Conservation (phyloP, 1,284 basidiomycete species). For the Apiotrichum montevideense region DNA sequence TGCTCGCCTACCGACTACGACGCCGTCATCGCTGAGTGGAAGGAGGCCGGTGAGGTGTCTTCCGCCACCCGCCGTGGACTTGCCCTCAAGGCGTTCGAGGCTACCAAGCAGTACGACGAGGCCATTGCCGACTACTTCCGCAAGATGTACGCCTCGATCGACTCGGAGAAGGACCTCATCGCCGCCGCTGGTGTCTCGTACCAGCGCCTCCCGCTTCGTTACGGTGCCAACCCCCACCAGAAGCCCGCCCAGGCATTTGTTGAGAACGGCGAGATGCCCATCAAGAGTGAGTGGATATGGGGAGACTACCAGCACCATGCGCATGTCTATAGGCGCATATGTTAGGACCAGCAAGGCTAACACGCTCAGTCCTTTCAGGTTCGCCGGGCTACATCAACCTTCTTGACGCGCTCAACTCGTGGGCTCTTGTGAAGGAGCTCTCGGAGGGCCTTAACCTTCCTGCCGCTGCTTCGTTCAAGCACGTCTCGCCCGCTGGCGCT, state of each 20-base stretch:
- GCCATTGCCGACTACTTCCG: slow-evolving; percentile 97
- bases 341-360: neutral
- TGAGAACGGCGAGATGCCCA: slow-evolving; percentile 79
- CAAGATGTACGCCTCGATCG: slow-evolving; percentile 83
- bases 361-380: slow-evolving; percentile 67
- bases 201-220: slow-evolving; percentile 81
- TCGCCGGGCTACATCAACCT: slow-evolving; percentile 99
- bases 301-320: neutral
- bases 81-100: slow-evolving; percentile 96
- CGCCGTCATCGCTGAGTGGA: slow-evolving; percentile 72
- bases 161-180: slow-evolving; percentile 58
- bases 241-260: slow-evolving; percentile 98
- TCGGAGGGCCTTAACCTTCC: slow-evolving; percentile 73
- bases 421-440: slow-evolving; percentile 91
- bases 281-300: slow-evolving; percentile 63
- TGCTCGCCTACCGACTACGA: slow-evolving; percentile 92
- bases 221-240: slow-evolving; percentile 98
- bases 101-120: slow-evolving; percentile 89
- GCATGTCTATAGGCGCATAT: neutral
- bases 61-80: slow-evolving; percentile 68
- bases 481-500: slow-evolving; percentile 95
- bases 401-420: slow-evolving; percentile 96
- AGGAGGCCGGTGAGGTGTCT: slow-evolving; percentile 60
- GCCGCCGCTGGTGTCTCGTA: slow-evolving; percentile 58
- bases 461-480: slow-evolving; percentile 98